Evolutionary conservation across 202 grass and related monocot genomes (phyloP), one percentile per base, ranked within the genome.

Genomic region (Setaria italica): DNA sequence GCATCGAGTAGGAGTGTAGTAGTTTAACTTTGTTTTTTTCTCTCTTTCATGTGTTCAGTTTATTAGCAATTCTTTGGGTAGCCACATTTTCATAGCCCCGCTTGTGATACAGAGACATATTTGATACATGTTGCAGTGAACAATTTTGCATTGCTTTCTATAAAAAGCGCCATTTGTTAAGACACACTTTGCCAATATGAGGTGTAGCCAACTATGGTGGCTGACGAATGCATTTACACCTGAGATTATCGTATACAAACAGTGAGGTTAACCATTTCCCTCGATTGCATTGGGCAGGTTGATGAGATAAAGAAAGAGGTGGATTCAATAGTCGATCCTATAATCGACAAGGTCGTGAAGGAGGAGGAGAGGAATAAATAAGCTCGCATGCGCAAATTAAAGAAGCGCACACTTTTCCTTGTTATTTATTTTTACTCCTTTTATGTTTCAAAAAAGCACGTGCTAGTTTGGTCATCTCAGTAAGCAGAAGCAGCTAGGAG

Each of bases 231-330:
- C 19, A 14, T n/a, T 7, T 53, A 56, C 74, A 35, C n/a, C 19
- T 29, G 57, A 33, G 17, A 53, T 4, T 76, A 11, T 57, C 47
- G 5, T 64, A 7, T 53, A 65, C 39, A 64, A 33, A 41, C 54
- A 16, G 33, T 20, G 58, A 20, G 4, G 19, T 12, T 49, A 54
- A 78, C 12, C 1, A 7, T 65, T 82, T 67, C 0, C 48, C 2
- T 80, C 3, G 6, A 16, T 70, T 53, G 30, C 45, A 8, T 59
- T 1, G 25, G 29, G 45, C 83, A 93, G 91, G 86, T 93, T 45
- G 91, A 93, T 45, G 85, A 81, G 62, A 78, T 84, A 86, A 84
- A 80, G 72, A 82, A 86, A 81, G 79, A 87, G 76, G 70, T 88
- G 29, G 91, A 88, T 46, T 54, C 83, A 66, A 62, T 93, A 53